These are phyloP conservation scores for Moricandia moricandioides DNA, from an alignment of 345 rosid genomes.

Conservation along the genomic window DNA sequence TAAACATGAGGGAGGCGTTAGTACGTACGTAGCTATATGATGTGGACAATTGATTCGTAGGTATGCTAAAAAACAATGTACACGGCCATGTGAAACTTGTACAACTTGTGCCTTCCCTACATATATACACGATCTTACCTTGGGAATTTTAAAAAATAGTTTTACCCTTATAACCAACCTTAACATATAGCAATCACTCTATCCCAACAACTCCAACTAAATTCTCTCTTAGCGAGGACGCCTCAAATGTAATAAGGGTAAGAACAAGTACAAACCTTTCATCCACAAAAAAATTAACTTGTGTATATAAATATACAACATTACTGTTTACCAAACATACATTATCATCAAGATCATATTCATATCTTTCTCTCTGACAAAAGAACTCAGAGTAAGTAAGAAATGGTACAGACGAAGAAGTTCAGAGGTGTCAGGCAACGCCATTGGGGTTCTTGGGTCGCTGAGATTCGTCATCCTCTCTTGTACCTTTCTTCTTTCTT, in stretches of 20 bases:
- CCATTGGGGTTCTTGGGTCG: constrained; percentile 92
- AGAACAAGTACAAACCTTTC: constrained; percentile 23
- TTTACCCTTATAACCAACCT: constrained; percentile 5
- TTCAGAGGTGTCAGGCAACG: constrained; percentile 94
- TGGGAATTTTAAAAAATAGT: background rate
- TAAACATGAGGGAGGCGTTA: constrained; percentile 18
- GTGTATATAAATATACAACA: constrained; percentile 34
- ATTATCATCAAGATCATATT: constrained; percentile 27
- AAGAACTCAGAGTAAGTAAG: constrained; percentile 27
- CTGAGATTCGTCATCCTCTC: constrained; percentile 85
- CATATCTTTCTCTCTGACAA: constrained; percentile 32
- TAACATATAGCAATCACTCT: constrained; percentile 22
- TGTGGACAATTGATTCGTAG: constrained; percentile 26
- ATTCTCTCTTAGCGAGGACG: constrained; percentile 2
- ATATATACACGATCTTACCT: constrained; percentile 2
- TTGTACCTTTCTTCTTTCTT: constrained; percentile 47
- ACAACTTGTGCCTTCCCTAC: constrained; percentile 24
- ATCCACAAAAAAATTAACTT: constrained; percentile 29
- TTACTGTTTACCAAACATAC: constrained; percentile 37
- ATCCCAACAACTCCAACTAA: constrained; percentile 31
- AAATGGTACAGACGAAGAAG: constrained; percentile 80
- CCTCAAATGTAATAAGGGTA: constrained; percentile 31
- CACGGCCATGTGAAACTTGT: constrained; percentile 34
- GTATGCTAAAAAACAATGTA: constrained; percentile 27
- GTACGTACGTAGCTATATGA: constrained; percentile 33